These are phyloP conservation scores for Cladosporium sp. DNA, from an alignment of 2,329 filamentous ascomycete genomes.

Conservation along the genomic window DNA sequence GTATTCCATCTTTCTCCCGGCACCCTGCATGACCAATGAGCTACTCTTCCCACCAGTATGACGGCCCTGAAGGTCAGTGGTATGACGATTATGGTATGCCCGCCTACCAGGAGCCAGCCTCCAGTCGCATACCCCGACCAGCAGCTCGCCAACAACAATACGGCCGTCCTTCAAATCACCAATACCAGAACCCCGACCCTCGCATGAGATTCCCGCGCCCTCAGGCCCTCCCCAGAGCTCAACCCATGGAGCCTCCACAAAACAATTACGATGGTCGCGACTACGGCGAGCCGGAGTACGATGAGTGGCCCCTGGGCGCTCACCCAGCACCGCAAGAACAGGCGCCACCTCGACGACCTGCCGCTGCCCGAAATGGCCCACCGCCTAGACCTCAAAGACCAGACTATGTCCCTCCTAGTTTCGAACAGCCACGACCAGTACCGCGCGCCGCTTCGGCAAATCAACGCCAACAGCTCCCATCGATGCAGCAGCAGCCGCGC, in stretches of 20 bases:
- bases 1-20: neutral
- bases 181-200: slow-evolving; percentile 4
- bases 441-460: slow-evolving; percentile 1
- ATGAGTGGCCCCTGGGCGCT: slow-evolving; percentile 24
- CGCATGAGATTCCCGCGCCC: slow-evolving; percentile 11
- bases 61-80: slow-evolving; percentile 4
- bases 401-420: slow-evolving; percentile 12
- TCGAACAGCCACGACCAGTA: neutral
- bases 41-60: neutral
- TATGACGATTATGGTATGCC: slow-evolving; percentile 10
- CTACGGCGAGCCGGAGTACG: slow-evolving; percentile 18
- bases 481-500: slow-evolving; percentile 16
- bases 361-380: slow-evolving; percentile 16
- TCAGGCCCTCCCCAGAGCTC: slow-evolving; percentile 4
- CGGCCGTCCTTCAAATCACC: neutral
- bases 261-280: slow-evolving; percentile 23
- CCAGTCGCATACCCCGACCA: neutral
- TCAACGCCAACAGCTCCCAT: slow-evolving; percentile 13
- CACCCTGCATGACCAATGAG: slow-evolving; percentile 10
- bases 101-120: slow-evolving; percentile 10
- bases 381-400: slow-evolving; percentile 26
- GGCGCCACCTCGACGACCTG: neutral
- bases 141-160: neutral
- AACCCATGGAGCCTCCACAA: neutral
- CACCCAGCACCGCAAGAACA: slow-evolving; percentile 6